Evolutionary conservation across 768 basidiomycete genomes (phyloP).

Genomic region (Leccinum sublutescens): DNA sequence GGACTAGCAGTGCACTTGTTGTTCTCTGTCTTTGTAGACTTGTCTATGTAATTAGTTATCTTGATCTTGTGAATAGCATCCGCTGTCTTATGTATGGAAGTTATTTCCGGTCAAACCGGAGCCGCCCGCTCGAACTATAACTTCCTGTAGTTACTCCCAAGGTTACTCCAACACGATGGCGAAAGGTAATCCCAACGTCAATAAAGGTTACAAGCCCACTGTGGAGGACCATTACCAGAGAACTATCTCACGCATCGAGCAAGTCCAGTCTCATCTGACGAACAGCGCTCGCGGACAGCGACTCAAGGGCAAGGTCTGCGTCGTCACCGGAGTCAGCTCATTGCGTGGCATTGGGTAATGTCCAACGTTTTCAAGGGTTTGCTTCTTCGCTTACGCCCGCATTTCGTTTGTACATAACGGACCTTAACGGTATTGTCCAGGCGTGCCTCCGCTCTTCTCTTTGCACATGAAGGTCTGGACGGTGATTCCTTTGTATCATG

Average conservation of each 20-base stretch:
- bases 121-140: background rate
- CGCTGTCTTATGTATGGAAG: background rate
- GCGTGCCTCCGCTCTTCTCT: conserved; percentile 68
- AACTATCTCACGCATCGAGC: conserved; percentile 63
- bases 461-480: conserved; percentile 72
- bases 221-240: conserved; percentile 55
- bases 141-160: background rate
- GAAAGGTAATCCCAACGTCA: conserved; percentile 9
- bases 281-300: conserved; percentile 50
- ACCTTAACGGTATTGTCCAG: conserved; percentile 35
- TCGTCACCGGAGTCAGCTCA: conserved; percentile 87
- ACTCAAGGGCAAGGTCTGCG: conserved; percentile 75
- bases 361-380: conserved; percentile 8
- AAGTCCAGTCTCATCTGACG: conserved; percentile 66
- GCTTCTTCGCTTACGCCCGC: conserved; percentile 12
- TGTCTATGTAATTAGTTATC: conserved; percentile 10
- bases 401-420: conserved; percentile 1
- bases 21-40: background rate
- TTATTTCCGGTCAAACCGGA: background rate
- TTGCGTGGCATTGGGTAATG: conserved; percentile 83
- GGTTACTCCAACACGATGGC: conserved; percentile 10
- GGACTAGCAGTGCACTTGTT: conserved; percentile 12
- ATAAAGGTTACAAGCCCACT: conserved; percentile 13
- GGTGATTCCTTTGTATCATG: background rate
- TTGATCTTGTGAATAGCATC: background rate